Base-by-base conservation (phyloP, 371 early-diverging fungal genomes). In the Mucor indicus region DNA sequence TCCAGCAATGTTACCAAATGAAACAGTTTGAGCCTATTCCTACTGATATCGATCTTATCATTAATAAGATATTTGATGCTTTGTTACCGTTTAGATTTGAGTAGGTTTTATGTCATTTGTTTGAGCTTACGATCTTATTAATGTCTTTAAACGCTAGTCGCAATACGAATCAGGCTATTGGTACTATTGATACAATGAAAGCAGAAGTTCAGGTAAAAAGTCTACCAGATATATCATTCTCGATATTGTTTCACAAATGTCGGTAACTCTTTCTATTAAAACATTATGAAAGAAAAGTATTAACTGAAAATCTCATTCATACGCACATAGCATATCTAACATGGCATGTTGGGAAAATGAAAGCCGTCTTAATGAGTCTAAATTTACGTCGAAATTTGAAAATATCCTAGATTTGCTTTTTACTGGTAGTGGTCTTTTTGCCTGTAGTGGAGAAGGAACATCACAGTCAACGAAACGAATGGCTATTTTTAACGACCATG, bases 401-500 rank as follows among this genome's bases (percentile, higher is more conserved):
- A 23, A 25, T 40, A 40, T 40, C 13, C 23, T 40, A 23, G 27
- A 40, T 23, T 8, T 40, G 27, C 40, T 40, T 24, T 40, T 40
- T 23, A 4, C n/a, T 23, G 23, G 13, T 21, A 40, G 40, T 23
- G 1, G 23, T 23, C 21, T 40, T 23, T 25, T n/a, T 40, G 13
- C 29, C 15, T 17, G 13, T 27, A 27, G 42, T 27, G 42, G 16
- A 27, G 42, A 41, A 41, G 16, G 31, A 43, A 31, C 22, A 19
- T 43, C 44, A 30, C 17, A 43, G 19, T 19, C 29, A 0, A 43
- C 32, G 2, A 43, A 43, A 30, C 20, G 30, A 31, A 31, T 43
- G 44, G 17, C 44, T 30, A 11, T 43, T 30, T 31, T 43, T 17
- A 43, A 43, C 19, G 30, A 43, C 19, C 31, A 43, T 31, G 32